Percentiles rank a stretch among this genome's conserved stretches.
Evolutionary conservation across 176 grass and related monocot genomes (phyloP).

Genomic region (Stipa capillata): DNA sequence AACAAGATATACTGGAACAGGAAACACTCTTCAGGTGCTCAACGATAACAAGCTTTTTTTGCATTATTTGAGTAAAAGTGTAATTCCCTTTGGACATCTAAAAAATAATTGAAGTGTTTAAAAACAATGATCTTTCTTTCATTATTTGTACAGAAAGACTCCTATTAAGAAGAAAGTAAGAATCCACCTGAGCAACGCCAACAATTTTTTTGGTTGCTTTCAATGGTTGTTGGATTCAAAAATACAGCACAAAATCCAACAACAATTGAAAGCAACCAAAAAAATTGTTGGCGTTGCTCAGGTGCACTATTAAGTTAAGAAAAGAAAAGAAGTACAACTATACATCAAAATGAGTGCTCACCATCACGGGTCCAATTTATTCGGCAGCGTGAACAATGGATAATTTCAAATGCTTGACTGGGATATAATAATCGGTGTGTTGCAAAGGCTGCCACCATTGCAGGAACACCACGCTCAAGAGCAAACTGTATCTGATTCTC

Average conservation of each 20-base stretch:
- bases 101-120: background rate
- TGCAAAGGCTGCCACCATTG: conserved; percentile 73
- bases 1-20: background rate
- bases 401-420: conserved; percentile 86
- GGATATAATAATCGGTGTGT: conserved; percentile 72
- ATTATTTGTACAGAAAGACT: no score
- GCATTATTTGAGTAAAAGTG: background rate
- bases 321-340: background rate
- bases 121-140: no score
- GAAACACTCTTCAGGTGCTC: background rate
- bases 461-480: conserved; percentile 91
- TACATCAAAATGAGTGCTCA: conserved; percentile 25
- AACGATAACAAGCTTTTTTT: background rate
- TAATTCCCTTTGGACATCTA: background rate
- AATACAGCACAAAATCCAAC: background rate
- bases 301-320: background rate
- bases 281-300: background rate
- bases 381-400: conserved; percentile 89
- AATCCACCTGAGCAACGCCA: no score
- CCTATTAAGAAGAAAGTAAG: no score
- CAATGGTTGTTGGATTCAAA: no score
- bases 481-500: conserved; percentile 99
- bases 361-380: conserved; percentile 98
- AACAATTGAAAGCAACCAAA: background rate
- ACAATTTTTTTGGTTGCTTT: no score